These are phyloP conservation scores for Trichophaea hybrida DNA, from an alignment of 2,329 filamentous ascomycete species.

Conservation along the genomic window DNA sequence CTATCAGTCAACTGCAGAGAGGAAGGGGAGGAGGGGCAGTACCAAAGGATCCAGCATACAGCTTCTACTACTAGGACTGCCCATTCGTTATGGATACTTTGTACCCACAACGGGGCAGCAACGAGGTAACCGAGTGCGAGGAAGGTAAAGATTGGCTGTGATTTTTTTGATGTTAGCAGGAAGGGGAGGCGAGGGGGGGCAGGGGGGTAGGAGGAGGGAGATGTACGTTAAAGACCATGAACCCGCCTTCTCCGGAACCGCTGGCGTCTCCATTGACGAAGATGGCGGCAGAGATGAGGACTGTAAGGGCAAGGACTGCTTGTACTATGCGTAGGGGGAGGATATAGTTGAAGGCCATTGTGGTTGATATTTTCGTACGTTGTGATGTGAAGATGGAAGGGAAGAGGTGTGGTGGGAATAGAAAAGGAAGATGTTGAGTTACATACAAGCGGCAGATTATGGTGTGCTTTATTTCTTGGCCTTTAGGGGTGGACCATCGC, in stretches of 20 bases:
- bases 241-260: conserved; percentile 5
- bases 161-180: conserved; percentile 3
- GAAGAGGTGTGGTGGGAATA: too few relatives aligned
- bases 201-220: background rate
- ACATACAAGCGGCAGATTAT: too few relatives aligned
- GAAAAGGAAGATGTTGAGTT: too few relatives aligned
- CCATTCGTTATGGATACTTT: conserved; percentile 19
- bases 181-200: background rate
- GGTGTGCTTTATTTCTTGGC: too few relatives aligned
- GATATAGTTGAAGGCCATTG: conserved; percentile 19
- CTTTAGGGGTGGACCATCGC: too few relatives aligned
- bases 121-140: conserved; percentile 22
- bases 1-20: background rate
- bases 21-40: background rate
- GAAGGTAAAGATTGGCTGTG: conserved; percentile 21
- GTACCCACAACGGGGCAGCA: conserved; percentile 20
- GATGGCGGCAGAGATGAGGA: conserved; percentile 17
- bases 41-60: conserved; percentile 23
- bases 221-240: conserved; percentile 21
- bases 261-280: conserved; percentile 5
- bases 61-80: conserved; percentile 21
- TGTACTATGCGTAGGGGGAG: conserved; percentile 19
- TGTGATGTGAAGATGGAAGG: too few relatives aligned
- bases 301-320: conserved; percentile 20
- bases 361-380: conserved; percentile 12